Conservation (phyloP, 2,329 filamentous ascomycete genomes). For the Lasiodiplodia theobromae region DNA sequence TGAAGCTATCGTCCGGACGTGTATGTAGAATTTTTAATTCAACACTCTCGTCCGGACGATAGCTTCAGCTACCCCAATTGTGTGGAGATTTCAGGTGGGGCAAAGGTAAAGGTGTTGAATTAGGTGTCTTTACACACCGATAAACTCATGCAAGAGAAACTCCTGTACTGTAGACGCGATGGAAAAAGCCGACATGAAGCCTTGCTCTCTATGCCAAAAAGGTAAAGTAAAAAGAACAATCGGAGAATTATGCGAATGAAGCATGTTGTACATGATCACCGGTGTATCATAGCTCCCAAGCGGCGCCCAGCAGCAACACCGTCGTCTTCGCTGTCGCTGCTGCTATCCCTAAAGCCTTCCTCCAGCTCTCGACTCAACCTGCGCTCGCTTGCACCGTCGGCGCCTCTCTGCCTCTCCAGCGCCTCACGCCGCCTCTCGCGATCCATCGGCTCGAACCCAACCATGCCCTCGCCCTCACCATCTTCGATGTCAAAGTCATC, state of each 20-base stretch:
- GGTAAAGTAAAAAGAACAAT: background rate
- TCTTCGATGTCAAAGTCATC: constrained; percentile 45
- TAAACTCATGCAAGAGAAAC: background rate
- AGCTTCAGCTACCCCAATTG: background rate
- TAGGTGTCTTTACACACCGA: background rate
- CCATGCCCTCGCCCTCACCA: constrained; percentile 56
- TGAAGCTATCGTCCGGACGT: too few species aligned
- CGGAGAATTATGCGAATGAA: background rate
- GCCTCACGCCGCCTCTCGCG: constrained; percentile 45
- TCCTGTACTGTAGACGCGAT: background rate
- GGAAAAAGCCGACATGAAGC: background rate
- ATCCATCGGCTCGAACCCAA: constrained; percentile 52
- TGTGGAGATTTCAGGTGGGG: background rate
- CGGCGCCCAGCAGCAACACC: constrained; percentile 31
- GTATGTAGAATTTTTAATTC: too few species aligned
- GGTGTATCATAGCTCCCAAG: constrained; percentile 9
- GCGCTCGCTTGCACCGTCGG: constrained; percentile 53
- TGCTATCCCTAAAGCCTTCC: constrained; percentile 76
- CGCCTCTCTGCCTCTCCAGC: constrained; percentile 44
- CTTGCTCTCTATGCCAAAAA: background rate
- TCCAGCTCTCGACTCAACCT: constrained; percentile 82
- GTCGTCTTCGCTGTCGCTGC: constrained; percentile 59
- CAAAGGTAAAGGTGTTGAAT: background rate
- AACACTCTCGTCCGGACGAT: too few species aligned
- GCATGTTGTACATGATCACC: constrained; percentile 3